A percentile compares a stretch with the other conserved stretches of the same genome.
Conservation (phyloP, 768 basidiomycete genomes). For the Megacollybia marginata region DNA sequence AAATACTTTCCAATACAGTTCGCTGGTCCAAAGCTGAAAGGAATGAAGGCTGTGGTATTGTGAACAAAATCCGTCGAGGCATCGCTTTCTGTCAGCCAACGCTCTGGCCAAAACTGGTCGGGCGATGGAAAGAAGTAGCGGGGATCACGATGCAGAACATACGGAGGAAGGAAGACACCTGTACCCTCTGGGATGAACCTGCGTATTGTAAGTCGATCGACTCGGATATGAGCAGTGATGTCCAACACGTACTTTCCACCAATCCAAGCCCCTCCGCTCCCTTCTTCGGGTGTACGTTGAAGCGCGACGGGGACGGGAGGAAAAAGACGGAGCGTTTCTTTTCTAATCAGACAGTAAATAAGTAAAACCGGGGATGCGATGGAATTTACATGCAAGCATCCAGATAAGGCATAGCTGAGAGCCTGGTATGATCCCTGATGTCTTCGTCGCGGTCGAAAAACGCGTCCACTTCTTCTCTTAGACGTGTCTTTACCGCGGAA, state of each 20-base stretch:
- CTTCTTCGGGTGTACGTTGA: conserved; percentile 23
- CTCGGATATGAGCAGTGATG: neutral
- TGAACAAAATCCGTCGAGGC: neutral
- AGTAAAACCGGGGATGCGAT: neutral
- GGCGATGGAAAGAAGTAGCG: conserved; percentile 27
- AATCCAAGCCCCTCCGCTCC: conserved; percentile 22
- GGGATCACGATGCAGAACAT: conserved; percentile 27
- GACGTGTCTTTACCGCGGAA: conserved; percentile 13
- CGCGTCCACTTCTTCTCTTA: conserved; percentile 22
- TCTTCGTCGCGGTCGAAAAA: conserved; percentile 6
- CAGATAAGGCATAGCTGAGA: conserved; percentile 18
- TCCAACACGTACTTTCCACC: conserved; percentile 15
- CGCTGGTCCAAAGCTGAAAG: neutral
- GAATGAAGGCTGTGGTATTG: neutral
- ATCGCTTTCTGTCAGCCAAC: neutral
- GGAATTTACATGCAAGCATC: conserved; percentile 28
- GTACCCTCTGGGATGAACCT: conserved; percentile 35
- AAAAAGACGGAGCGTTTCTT: conserved; percentile 28
- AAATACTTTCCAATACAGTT: neutral
- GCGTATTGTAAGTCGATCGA: neutral
- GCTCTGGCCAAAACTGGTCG: neutral
- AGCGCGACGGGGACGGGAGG: conserved; percentile 27
- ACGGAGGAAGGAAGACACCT: conserved; percentile 26
- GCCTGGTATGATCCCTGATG: conserved; percentile 13
- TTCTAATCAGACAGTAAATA: conserved; percentile 14